Base-by-base conservation (phyloP, 768 basidiomycete genomes). In the Mycena floridula region DNA sequence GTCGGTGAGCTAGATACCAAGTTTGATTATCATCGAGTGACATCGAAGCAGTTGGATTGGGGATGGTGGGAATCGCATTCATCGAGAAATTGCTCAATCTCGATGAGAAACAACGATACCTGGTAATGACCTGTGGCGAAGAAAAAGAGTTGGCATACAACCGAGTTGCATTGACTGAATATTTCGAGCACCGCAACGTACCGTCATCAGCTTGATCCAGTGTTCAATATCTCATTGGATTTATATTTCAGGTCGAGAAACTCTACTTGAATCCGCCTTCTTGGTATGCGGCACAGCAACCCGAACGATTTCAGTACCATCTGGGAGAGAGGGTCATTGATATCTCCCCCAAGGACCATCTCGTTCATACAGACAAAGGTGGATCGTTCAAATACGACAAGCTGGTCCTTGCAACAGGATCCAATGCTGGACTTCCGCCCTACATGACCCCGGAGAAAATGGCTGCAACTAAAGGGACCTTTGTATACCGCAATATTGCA, bases 321-420 rank as follows among this genome's bases (percentile, higher is more conserved):
- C 65, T 68, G 2, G 65, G 68, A n/a, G 77, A 81, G 59, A 58
- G 62, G 18, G 73, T 76, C 9, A 65, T 60, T 13, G 59, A 60
- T 20, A 52, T 75, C 28, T 65, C 68, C 43, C 58, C 63, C 1
- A 60, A 55, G 6, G 56, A 63, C 16, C 67, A 73, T 44, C 64
- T 60, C n/a, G 72, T 75, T 2, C 67, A 64, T 23, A 77, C 77
- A 4, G 68, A 63, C 55, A 70, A 68, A 35, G 66, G 65, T 23
- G 64, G 69, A 8, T 60, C 57, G 23, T 59, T 79, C 50, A 47
- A 55, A 40, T 87, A 85, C 54, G 79, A 84, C 54, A 72, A 73
- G 41, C 82, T 82, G 38, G 65, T 87, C 20, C 61, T 89, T 25
- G 80, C 83, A 1, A 86, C 86, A 0, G 86, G 86, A 2, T 86